Percentiles rank a stretch among this genome's conserved stretches.
Conservation (phyloP, 192 early-diverging fungal genomes). For the Phycomyces nitens region DNA sequence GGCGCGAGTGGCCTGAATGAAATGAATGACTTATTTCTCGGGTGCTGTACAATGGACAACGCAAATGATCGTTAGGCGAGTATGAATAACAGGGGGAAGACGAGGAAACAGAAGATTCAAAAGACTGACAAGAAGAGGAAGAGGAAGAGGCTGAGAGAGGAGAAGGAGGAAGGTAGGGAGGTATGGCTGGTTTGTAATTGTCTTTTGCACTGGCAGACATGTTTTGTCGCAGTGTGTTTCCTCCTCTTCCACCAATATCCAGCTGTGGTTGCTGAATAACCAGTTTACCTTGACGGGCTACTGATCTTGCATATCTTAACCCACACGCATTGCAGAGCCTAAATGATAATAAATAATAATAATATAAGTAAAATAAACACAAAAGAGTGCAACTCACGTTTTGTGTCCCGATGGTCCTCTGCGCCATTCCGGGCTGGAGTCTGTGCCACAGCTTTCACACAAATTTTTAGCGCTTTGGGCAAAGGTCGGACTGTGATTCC, state of each 20-base stretch:
- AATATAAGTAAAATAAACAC: background rate
- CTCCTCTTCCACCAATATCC: background rate
- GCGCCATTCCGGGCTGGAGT: conserved; percentile 33
- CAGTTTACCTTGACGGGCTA: conserved; percentile 25
- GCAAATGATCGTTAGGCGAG: conserved; percentile 1
- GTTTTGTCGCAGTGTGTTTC: background rate
- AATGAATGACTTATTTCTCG: background rate
- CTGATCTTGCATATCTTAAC: conserved; percentile 31
- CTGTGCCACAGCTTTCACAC: conserved; percentile 34
- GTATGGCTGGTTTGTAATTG: no score
- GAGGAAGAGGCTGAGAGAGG: background rate
- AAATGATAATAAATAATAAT: background rate
- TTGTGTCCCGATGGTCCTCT: conserved; percentile 36
- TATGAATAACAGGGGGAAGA: background rate
- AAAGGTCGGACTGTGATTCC: background rate
- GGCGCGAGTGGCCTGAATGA: background rate
- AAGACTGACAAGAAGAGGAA: background rate
- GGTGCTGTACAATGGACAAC: background rate
- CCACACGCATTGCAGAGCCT: conserved; percentile 39
- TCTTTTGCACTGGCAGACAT: background rate
- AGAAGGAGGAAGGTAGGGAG: background rate
- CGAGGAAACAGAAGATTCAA: background rate
- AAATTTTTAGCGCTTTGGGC: background rate
- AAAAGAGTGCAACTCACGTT: conserved; percentile 22
- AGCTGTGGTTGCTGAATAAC: conserved; percentile 11